Evolutionary conservation across 225 moss, liverwort and hornwort genomes (phyloP).

Genomic region (Pseudisothecium myosuroides): DNA sequence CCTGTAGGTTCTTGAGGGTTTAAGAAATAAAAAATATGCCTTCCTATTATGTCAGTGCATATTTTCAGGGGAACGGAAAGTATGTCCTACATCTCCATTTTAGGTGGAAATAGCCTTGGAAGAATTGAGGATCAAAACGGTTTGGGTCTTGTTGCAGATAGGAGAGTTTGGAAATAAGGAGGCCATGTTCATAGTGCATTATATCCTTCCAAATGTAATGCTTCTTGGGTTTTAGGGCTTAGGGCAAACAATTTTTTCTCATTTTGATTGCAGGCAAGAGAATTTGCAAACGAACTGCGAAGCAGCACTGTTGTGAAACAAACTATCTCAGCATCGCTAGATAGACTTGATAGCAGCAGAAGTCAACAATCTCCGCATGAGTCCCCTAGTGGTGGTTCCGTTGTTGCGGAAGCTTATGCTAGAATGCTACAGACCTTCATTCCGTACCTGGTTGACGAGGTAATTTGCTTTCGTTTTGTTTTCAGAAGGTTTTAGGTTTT

Average conservation of each 20-base stretch:
- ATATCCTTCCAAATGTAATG: neutral
- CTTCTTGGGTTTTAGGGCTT: neutral
- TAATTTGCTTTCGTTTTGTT: neutral
- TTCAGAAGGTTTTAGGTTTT: neutral
- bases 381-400: constrained; percentile 38
- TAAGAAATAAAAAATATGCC: neutral
- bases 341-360: constrained; percentile 54
- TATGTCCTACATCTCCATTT: neutral
- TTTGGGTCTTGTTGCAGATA: neutral
- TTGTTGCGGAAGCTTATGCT: constrained; percentile 69
- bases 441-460: constrained; percentile 84
- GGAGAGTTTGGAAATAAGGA: neutral
- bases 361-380: constrained; percentile 28
- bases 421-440: constrained; percentile 88
- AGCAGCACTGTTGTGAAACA: constrained; percentile 49
- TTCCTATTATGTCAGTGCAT: neutral
- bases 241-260: neutral
- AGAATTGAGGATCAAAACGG: neutral
- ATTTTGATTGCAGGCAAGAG: constrained; percentile 58
- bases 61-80: neutral
- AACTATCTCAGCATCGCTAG: constrained; percentile 18
- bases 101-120: neutral
- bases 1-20: neutral
- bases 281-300: constrained; percentile 85
- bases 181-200: neutral